Base-by-base conservation (phyloP, 2,329 filamentous ascomycete species). In the Cladosporium sp. region DNA sequence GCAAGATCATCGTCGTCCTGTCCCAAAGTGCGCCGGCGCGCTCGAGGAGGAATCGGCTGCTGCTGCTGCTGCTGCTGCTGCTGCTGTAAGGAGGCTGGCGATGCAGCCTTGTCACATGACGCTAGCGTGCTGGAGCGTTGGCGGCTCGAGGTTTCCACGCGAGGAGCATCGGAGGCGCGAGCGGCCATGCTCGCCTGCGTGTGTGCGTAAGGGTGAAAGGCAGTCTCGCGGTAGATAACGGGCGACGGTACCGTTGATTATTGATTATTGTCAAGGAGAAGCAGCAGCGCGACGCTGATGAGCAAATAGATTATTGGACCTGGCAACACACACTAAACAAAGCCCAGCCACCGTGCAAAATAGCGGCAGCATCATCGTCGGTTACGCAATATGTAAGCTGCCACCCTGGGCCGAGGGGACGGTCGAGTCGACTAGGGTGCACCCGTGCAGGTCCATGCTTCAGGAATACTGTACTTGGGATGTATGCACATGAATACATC, bases 1-100 rank as follows among this genome's bases (percentile, higher is more conserved):
- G 35, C 16, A n/a, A 40, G 33, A 10, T 56, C 50, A 31, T 53
- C 49, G 49, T 53, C 46, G 3, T 40, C 28, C 8, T n/a, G 16
- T 2, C 46, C 59, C 7, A 52, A 33, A 6, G 59, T 62, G 59
- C 46, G 59, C 11, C 59, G 59, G 12, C 59, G 59, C 44, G 49
- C 46, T n/a, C 46, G 59, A 29, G 44, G 50, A 60, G 44, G 58
- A 12, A 23, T 10, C 2, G 33, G 28, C 28, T 55, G 26, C 21
- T 53, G 50, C 50, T 31, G 26, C n/a, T 49, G 44, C 46, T 50
- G 46, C 46, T 50, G n/a, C 46, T 50, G n/a, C 46, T 49, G n/a
- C 12, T 52, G 49, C 49, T 52, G 35, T 18, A 44, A 44, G 37
- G n/a, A 46, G 40, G 40, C 40, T 46, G 40, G 40, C 40, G n/a